phyloP scores from a whole-genome alignment of 23 red algal genomes.

The Porphyridium purpureum region DNA sequence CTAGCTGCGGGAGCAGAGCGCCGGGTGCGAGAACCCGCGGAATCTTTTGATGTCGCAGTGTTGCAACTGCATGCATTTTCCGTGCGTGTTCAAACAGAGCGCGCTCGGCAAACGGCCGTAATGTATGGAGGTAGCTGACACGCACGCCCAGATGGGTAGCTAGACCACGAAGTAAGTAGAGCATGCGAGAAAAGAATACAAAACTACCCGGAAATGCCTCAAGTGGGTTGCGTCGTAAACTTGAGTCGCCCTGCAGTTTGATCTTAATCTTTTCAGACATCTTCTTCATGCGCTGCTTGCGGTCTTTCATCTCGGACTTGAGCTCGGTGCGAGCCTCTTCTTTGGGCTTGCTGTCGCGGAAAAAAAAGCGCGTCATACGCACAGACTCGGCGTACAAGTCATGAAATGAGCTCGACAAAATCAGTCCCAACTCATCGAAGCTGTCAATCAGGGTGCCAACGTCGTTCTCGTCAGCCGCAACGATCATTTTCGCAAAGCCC shows the following conservation, averaged over 20 bases:
- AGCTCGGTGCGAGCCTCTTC: slow-evolving; percentile 14
- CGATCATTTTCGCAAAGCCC: slow-evolving; percentile 37
- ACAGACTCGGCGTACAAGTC: slow-evolving; percentile 2
- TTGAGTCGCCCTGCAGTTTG: not conserved
- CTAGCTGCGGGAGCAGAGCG: too few relatives aligned
- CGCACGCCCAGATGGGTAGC: slow-evolving; percentile 26
- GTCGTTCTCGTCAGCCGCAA: slow-evolving; percentile 60
- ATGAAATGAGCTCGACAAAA: slow-evolving; percentile 4
- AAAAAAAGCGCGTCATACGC: slow-evolving; percentile 46
- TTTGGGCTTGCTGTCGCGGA: slow-evolving; percentile 18
- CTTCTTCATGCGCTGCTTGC: not conserved
- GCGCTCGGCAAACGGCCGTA: slow-evolving; percentile 27
- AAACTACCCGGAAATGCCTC: slow-evolving; percentile 55
- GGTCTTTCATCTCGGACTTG: not conserved
- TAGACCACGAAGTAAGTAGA: slow-evolving; percentile 52
- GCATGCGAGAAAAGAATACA: slow-evolving; percentile 51
- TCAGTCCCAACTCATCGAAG: slow-evolving; percentile 41
- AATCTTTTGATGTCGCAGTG: too few relatives aligned
- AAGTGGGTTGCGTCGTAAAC: slow-evolving; percentile 12
- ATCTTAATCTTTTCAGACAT: too few relatives aligned
- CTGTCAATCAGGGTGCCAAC: slow-evolving; percentile 28
- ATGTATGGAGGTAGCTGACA: slow-evolving; percentile 22
- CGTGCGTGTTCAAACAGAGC: slow-evolving; percentile 11
- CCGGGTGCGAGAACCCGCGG: too few relatives aligned
- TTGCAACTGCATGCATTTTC: too few relatives aligned